Percentiles rank a stretch among this genome's conserved stretches.
Conservation (phyloP, 192 early-diverging fungal species). For the Gaertneriomyces semiglobifer region DNA sequence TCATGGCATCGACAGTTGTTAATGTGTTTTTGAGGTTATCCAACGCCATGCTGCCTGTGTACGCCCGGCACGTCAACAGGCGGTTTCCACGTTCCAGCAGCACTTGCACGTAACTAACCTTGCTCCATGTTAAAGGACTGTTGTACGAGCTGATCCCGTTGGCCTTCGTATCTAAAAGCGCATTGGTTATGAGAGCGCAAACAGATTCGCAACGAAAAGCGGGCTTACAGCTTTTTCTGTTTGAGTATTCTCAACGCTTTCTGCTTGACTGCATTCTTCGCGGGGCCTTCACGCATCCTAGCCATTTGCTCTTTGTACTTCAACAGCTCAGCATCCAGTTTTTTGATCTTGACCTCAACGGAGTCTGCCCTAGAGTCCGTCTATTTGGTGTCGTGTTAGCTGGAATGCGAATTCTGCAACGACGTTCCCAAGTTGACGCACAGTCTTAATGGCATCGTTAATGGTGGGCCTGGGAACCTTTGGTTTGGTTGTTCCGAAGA, state of each 20-base stretch:
- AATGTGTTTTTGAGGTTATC: conserved; percentile 98
- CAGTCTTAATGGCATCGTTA: conserved; percentile 75
- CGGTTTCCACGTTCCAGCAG: too few relatives aligned
- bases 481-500: conserved; percentile 84
- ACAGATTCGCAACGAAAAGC: too few relatives aligned
- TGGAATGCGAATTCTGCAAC: neutral
- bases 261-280: conserved; percentile 82
- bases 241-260: conserved; percentile 87
- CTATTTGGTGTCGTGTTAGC: conserved; percentile 36
- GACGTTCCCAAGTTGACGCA: conserved; percentile 27
- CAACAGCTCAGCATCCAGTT: conserved; percentile 88
- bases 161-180: conserved; percentile 71
- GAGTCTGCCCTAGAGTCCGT: conserved; percentile 82
- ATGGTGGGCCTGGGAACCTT: conserved; percentile 83
- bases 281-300: conserved; percentile 69
- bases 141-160: conserved; percentile 91
- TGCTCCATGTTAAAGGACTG: conserved; percentile 99
- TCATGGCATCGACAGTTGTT: conserved; percentile 95
- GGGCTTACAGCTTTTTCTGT: conserved; percentile 81
- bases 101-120: conserved; percentile 41
- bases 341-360: conserved; percentile 91
- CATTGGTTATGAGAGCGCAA: too few relatives aligned
- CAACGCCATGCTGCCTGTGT: conserved; percentile 61
- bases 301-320: conserved; percentile 91
- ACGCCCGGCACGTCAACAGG: neutral